Base-by-base conservation (phyloP, 1,284 basidiomycete species). In the Peniophora sp. region DNA sequence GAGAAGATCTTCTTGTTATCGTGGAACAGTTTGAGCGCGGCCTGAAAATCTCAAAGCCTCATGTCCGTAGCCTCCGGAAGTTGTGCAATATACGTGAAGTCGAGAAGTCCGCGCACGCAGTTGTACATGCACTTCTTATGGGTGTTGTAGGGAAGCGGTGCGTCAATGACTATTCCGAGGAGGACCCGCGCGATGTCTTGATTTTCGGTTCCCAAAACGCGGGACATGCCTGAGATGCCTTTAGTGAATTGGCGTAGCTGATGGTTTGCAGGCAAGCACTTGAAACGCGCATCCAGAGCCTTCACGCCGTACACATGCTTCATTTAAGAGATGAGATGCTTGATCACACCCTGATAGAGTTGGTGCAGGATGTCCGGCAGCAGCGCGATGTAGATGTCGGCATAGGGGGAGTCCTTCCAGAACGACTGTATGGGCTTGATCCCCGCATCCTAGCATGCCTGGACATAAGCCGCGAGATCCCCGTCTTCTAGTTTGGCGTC, bases 1-100 rank as follows among this genome's bases (percentile, higher is more conserved):
- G 61, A 44, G 49, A 67, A 67, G 11, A 58, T 51, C 14, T 60
- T 20, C 50, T 65, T 67, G 46, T 58, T 27, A 0, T 41, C 24
- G 24, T 47, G 36, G 18, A 51, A 51, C 8, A 11, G 9, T 15
- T 34, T 32, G 5, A 47, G 45, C 2, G 50, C 36, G 3, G 1
- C n/a, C 9, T 46, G 15, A 20, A 42, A n/a, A 3, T 34, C n/a
- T 1, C n/a, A n/a, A n/a, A n/a, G n/a, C n/a, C n/a, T n/a, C n/a
- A n/a, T n/a, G n/a, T n/a, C 14, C 9, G 43, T 37, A 1, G 46
- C 32, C 10, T 20, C n/a, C 12, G 44, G 49, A 18, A 23, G 41
- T 22, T 51, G 49, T n/a, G 49, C 43, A 10, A 51, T 12, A 32
- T 51, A 51, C 11, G 47, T 11, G 14, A 51, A 51, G 24, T 51